Percentiles rank a stretch among this genome's conserved stretches.
These are phyloP conservation scores for Globisporangium cystogenes DNA, from an alignment of 352 stramenopile genomes.

Conservation along the genomic window DNA sequence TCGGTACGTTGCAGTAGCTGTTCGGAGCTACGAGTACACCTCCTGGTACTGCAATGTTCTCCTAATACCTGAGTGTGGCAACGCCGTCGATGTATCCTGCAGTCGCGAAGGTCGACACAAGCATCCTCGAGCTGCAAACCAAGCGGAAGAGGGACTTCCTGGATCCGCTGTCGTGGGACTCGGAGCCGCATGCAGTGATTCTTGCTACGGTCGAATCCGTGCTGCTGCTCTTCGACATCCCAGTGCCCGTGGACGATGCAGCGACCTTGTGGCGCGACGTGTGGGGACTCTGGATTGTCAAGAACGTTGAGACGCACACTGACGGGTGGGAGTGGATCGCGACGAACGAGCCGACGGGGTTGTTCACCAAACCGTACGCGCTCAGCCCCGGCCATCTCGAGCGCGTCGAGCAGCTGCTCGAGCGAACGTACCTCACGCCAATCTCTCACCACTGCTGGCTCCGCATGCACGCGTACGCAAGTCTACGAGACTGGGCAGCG, in stretches of 20 bases:
- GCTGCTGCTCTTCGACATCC: slow-evolving; percentile 53
- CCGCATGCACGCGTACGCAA: slow-evolving; percentile 43
- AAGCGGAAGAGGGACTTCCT: slow-evolving; percentile 54
- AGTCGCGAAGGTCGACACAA: slow-evolving; percentile 57
- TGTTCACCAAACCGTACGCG: slow-evolving; percentile 72
- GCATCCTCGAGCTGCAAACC: slow-evolving; percentile 52
- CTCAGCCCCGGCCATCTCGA: slow-evolving; percentile 35
- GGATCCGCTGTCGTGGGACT: slow-evolving; percentile 56
- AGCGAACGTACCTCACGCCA: slow-evolving; percentile 10
- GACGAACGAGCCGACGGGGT: slow-evolving; percentile 50
- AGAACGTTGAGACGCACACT: slow-evolving; percentile 67
- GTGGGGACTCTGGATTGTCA: slow-evolving; percentile 71
- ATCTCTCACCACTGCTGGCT: slow-evolving; percentile 44
- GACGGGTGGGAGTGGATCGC: slow-evolving; percentile 59
- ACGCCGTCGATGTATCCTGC: background rate
- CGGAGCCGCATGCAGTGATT: slow-evolving; percentile 34
- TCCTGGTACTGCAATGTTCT: no score
- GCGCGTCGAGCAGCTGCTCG: slow-evolving; percentile 26
- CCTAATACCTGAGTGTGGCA: background rate
- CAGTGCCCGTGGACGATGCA: slow-evolving; percentile 9
- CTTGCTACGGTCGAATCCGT: slow-evolving; percentile 44
- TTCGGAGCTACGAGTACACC: background rate
- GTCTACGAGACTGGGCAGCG: slow-evolving; percentile 41
- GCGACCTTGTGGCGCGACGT: slow-evolving; percentile 35
- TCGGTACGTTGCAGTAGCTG: slow-evolving; percentile 31